Conservation (phyloP, 345 rosid species). For the Sapria himalayana region DNA sequence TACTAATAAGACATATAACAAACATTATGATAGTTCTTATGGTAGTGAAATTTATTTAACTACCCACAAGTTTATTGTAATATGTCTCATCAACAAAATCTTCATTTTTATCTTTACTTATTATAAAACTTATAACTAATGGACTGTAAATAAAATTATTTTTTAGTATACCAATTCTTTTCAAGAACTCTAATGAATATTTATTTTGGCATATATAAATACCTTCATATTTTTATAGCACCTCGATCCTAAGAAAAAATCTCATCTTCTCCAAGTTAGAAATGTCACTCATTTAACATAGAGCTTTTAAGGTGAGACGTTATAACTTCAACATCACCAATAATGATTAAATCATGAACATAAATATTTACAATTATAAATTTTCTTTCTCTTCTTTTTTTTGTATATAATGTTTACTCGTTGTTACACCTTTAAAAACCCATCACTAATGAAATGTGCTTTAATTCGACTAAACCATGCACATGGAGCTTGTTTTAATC, state of each 20-base stretch:
- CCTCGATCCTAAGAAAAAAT: not conserved
- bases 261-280: not conserved
- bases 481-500: not conserved
- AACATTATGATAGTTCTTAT: not conserved
- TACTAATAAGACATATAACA: not conserved
- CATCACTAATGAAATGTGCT: not conserved
- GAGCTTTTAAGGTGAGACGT: not conserved
- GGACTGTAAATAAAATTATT: not conserved
- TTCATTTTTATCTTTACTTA: not conserved
- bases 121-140: not conserved
- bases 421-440: not conserved
- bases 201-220: not conserved
- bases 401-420: not conserved
- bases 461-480: not conserved
- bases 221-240: not conserved
- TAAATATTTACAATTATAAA: not conserved
- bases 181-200: not conserved
- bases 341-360: not conserved
- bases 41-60: not conserved
- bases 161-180: not conserved
- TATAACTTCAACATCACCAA: not conserved
- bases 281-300: not conserved
- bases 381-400: not conserved
- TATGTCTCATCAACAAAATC: not conserved
- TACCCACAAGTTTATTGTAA: not conserved